Percentiles rank a stretch among this genome's conserved stretches.
Conservation (phyloP, 2,329 filamentous ascomycete genomes). For the Fusarium sp. region DNA sequence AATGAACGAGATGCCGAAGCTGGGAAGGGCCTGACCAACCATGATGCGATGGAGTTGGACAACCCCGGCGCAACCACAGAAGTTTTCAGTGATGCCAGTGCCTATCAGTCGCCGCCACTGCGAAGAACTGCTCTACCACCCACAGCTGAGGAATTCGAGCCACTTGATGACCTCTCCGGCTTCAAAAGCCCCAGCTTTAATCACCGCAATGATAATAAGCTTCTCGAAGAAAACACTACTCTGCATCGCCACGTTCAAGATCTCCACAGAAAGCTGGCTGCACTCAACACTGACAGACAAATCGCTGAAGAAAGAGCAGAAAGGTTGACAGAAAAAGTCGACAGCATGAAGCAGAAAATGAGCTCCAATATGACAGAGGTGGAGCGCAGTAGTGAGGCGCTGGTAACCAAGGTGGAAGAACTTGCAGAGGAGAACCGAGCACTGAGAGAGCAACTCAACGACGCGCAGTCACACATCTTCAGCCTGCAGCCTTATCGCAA, state of each 20-base stretch:
- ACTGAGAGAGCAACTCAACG: slow-evolving; percentile 52
- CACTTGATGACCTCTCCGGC: slow-evolving; percentile 34
- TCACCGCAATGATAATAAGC: slow-evolving; percentile 23
- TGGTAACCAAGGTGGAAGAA: slow-evolving; percentile 40
- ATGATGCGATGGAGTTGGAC: slow-evolving; percentile 32
- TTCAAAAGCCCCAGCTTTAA: slow-evolving; percentile 34
- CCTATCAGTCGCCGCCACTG: slow-evolving; percentile 22
- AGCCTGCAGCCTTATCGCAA: slow-evolving; percentile 59
- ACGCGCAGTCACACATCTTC: slow-evolving; percentile 59
- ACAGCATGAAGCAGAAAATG: slow-evolving; percentile 47
- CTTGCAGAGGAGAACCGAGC: slow-evolving; percentile 49
- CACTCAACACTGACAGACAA: slow-evolving; percentile 48
- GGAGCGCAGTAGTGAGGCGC: slow-evolving; percentile 43
- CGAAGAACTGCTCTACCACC: slow-evolving; percentile 15
- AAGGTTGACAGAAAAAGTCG: slow-evolving; percentile 44
- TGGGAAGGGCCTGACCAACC: slow-evolving; percentile 7
- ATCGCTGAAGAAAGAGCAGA: slow-evolving; percentile 52
- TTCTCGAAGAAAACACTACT: slow-evolving; percentile 32
- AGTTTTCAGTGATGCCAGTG: slow-evolving; percentile 15
- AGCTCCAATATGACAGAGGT: slow-evolving; percentile 43
- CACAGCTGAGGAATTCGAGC: slow-evolving; percentile 36
- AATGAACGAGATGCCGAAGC: slow-evolving; percentile 11
- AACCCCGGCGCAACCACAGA: slow-evolving; percentile 4
- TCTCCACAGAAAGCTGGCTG: slow-evolving; percentile 36
- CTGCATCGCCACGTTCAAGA: slow-evolving; percentile 43